phyloP scores from a whole-genome alignment of 768 basidiomycete genomes.

The Leccinum subgranulosum region DNA sequence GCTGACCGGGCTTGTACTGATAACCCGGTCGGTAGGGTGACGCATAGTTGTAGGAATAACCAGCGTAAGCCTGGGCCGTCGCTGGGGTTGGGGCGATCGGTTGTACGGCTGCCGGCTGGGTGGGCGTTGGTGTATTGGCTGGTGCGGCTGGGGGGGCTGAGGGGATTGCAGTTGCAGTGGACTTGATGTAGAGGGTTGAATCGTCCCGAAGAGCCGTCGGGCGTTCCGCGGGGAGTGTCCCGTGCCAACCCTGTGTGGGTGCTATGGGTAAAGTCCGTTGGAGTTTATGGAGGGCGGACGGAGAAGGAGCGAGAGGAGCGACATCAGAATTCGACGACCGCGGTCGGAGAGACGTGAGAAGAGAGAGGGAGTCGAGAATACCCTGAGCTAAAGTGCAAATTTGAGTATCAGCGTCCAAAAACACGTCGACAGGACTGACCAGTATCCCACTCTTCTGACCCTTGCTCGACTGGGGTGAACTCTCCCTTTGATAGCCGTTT shows the following conservation, averaged over 20 bases:
- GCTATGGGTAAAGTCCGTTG: slow-evolving; percentile 65
- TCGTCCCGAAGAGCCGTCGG: slow-evolving; percentile 69
- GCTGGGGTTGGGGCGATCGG: slow-evolving; percentile 26
- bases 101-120: slow-evolving; percentile 22
- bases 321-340: slow-evolving; percentile 43
- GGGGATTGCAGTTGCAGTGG: slow-evolving; percentile 36
- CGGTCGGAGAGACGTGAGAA: slow-evolving; percentile 71
- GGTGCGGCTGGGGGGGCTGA: slow-evolving; percentile 32
- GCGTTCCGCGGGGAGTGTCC: slow-evolving; percentile 59
- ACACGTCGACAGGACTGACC: slow-evolving; percentile 44
- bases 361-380: slow-evolving; percentile 64
- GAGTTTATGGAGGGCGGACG: slow-evolving; percentile 63
- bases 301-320: slow-evolving; percentile 57
- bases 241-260: slow-evolving; percentile 67
- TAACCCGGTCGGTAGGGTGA: slow-evolving; percentile 31
- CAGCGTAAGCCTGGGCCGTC: slow-evolving; percentile 27
- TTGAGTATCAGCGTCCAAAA: slow-evolving; percentile 7
- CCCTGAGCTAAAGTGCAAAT: slow-evolving; percentile 54
- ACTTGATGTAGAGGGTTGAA: slow-evolving; percentile 64
- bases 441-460: slow-evolving; percentile 79
- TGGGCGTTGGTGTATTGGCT: slow-evolving; percentile 33
- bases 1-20: slow-evolving; percentile 38
- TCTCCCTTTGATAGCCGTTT: slow-evolving; percentile 48
- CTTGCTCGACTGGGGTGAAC: slow-evolving; percentile 52
- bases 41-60: slow-evolving; percentile 37